These are phyloP conservation scores for Aurinia saxatilis DNA, from an alignment of 345 rosid genomes.

Conservation along the genomic window DNA sequence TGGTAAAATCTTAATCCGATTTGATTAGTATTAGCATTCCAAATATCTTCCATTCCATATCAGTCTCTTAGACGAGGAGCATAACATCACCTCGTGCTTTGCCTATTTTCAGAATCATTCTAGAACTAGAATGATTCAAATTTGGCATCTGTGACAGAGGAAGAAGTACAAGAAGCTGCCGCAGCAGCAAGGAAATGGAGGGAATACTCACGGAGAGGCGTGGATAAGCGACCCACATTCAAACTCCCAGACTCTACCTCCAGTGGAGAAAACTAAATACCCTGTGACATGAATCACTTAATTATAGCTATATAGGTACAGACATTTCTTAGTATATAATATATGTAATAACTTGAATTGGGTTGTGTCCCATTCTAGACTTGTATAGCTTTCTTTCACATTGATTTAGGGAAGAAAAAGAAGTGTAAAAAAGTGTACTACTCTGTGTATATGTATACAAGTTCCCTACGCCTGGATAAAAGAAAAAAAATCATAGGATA, in stretches of 20 bases:
- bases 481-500: too few relatives aligned
- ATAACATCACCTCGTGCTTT: neutral
- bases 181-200: conserved; percentile 93
- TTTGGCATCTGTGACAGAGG: conserved; percentile 42
- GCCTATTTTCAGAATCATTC: conserved; percentile 55
- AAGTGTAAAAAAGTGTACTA: conserved; percentile 12
- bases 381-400: conserved; percentile 20
- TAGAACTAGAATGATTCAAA: conserved; percentile 52
- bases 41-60: neutral
- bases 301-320: neutral
- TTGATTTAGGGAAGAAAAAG: neutral
- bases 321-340: neutral
- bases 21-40: too few relatives aligned
- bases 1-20: too few relatives aligned
- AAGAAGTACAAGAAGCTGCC: conserved; percentile 74
- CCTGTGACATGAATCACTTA: neutral
- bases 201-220: conserved; percentile 86
- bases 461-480: too few relatives aligned
- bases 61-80: neutral
- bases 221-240: conserved; percentile 61
- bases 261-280: conserved; percentile 33
- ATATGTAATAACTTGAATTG: conserved; percentile 17
- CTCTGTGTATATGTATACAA: neutral
- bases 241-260: conserved; percentile 74
- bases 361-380: neutral